Percentiles rank a stretch among this genome's conserved stretches.
phyloP scores from a whole-genome alignment of 805 yeast genomes.

The Kodamaea kaohsiungensis region DNA sequence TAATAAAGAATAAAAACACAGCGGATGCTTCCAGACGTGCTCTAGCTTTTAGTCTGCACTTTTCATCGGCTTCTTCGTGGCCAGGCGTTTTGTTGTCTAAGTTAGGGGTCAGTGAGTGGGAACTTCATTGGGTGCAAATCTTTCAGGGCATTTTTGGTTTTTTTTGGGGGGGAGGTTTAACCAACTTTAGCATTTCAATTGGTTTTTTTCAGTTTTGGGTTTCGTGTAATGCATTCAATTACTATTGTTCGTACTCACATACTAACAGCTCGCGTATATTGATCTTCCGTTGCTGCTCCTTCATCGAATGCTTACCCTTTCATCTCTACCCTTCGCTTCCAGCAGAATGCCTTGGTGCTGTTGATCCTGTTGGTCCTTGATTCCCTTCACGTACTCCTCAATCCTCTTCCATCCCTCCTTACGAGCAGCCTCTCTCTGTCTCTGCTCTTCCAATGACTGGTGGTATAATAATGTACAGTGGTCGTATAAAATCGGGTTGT shows the following conservation, averaged over 20 bases:
- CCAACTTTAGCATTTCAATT: too few species aligned
- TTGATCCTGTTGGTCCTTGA: slow-evolving; percentile 15
- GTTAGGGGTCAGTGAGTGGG: neutral
- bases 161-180: neutral
- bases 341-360: neutral
- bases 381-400: slow-evolving; percentile 54
- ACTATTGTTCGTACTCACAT: neutral
- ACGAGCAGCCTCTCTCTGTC: slow-evolving; percentile 59
- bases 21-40: neutral
- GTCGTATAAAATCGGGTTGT: slow-evolving; percentile 87
- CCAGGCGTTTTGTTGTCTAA: neutral
- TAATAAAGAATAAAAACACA: neutral
- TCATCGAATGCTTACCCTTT: neutral
- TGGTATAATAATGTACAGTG: slow-evolving; percentile 88
- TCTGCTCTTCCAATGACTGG: slow-evolving; percentile 74
- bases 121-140: neutral
- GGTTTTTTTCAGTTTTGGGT: too few species aligned
- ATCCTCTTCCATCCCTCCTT: slow-evolving; percentile 71
- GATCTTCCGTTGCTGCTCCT: neutral
- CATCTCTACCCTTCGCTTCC: neutral
- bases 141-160: neutral
- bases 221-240: neutral
- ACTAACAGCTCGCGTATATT: neutral
- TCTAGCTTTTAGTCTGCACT: neutral
- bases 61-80: neutral